A percentile compares a stretch with the other conserved stretches of the same genome.
Evolutionary conservation across 2,329 filamentous ascomycete species (phyloP).

Genomic region (Arthrobotrys musiformis): DNA sequence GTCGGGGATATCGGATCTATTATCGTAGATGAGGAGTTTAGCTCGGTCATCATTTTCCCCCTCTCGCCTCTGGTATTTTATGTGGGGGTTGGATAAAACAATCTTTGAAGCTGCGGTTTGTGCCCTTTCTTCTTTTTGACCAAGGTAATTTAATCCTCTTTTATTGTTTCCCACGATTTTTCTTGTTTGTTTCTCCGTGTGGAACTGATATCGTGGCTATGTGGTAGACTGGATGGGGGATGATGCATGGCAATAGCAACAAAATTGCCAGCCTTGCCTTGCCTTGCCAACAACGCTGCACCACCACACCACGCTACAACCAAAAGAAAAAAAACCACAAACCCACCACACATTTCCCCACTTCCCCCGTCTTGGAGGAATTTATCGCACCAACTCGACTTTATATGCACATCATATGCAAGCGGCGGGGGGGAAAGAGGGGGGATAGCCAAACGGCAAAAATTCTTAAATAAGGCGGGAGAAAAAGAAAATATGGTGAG

Average conservation of each 20-base stretch:
- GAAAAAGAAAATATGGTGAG: background rate
- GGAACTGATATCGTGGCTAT: conserved; percentile 13
- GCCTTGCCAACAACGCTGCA: background rate
- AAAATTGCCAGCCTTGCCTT: conserved; percentile 16
- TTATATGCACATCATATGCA: no score
- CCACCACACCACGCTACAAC: background rate
- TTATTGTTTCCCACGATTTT: background rate
- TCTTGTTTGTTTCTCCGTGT: conserved; percentile 6
- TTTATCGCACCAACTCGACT: conserved; percentile 19
- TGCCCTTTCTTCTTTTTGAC: background rate
- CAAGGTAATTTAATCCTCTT: no score
- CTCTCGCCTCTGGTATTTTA: background rate
- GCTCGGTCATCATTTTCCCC: conserved; percentile 5
- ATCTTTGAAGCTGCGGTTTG: conserved; percentile 8
- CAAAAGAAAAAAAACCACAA: conserved; percentile 22
- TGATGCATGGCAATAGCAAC: background rate
- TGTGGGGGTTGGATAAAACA: background rate
- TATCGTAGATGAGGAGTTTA: conserved; percentile 38
- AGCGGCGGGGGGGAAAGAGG: no score
- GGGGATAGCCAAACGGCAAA: conserved; percentile 6
- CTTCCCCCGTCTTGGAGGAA: background rate
- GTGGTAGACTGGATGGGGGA: background rate
- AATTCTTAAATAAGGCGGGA: background rate
- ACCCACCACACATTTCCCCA: conserved; percentile 1
- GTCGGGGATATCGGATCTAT: conserved; percentile 50